Percentiles rank a stretch among this genome's conserved stretches.
phyloP scores from a whole-genome alignment of 1,284 basidiomycete species.

The Acaromyces ingoldii region DNA sequence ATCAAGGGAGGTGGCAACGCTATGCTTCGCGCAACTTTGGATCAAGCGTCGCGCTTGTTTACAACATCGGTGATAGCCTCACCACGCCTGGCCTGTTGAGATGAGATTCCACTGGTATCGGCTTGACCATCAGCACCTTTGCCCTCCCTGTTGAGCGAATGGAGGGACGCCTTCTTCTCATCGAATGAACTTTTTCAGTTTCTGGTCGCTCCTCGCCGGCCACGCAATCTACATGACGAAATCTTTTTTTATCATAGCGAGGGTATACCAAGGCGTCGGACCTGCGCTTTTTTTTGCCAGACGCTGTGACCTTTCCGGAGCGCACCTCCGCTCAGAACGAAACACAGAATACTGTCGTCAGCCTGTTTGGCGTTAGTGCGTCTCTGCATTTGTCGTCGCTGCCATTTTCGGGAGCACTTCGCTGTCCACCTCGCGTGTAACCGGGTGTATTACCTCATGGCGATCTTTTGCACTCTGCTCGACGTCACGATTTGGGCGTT shows the following conservation, averaged over 20 bases:
- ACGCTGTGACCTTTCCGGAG: conserved; percentile 29
- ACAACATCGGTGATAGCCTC: conserved; percentile 17
- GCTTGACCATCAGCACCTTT: conserved; percentile 34
- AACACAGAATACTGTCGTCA: conserved; percentile 16
- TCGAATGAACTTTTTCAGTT: conserved; percentile 21
- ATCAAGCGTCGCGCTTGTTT: conserved; percentile 17
- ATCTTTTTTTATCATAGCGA: conserved; percentile 33
- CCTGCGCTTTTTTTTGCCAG: conserved; percentile 31
- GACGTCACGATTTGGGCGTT: conserved; percentile 12
- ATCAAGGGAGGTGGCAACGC: conserved; percentile 10
- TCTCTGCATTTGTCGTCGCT: conserved; percentile 34
- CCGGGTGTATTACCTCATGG: conserved; percentile 31
- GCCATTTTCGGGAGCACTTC: conserved; percentile 23
- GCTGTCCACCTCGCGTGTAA: conserved; percentile 17
- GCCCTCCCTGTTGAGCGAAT: conserved; percentile 31
- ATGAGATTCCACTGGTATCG: conserved; percentile 32
- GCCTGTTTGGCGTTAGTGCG: conserved; percentile 28
- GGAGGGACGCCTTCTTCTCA: conserved; percentile 23
- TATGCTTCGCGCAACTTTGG: conserved; percentile 23
- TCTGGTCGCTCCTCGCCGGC: conserved; percentile 26
- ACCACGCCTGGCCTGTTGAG: conserved; percentile 15
- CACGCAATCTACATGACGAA: conserved; percentile 19
- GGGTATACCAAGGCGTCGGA: conserved; percentile 31
- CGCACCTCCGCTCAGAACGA: conserved; percentile 20
- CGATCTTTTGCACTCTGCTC: conserved; percentile 17